Percentiles rank a stretch among this genome's conserved stretches.
Evolutionary conservation across 371 early-diverging fungal genomes (phyloP).

Genomic region (Lichtheimia ramosa): DNA sequence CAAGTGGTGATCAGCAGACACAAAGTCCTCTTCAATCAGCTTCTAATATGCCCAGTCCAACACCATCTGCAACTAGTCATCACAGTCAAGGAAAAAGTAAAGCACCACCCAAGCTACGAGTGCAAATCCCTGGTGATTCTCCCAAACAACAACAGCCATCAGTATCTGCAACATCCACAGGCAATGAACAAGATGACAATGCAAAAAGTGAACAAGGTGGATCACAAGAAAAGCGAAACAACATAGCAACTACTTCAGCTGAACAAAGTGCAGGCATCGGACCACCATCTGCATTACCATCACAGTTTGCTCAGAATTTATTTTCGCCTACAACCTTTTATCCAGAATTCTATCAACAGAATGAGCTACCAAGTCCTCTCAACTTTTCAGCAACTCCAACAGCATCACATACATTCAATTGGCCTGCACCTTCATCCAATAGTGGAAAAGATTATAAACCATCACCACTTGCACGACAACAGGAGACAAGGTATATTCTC

Average conservation of each 20-base stretch:
- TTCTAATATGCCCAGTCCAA: conserved; percentile 17
- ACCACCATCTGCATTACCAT: conserved; percentile 58
- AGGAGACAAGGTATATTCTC: neutral
- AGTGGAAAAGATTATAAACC: conserved; percentile 5
- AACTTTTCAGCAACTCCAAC: conserved; percentile 66
- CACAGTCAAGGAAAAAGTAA: conserved; percentile 23
- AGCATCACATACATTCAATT: conserved; percentile 56
- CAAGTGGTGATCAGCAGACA: neutral
- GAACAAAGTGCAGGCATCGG: conserved; percentile 10
- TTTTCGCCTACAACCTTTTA: conserved; percentile 80
- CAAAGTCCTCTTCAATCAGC: neutral
- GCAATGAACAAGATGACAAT: neutral
- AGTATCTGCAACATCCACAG: neutral
- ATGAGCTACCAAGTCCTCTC: conserved; percentile 63
- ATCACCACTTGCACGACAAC: conserved; percentile 2
- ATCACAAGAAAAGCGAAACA: conserved; percentile 3
- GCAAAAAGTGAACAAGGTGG: neutral
- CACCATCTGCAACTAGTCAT: conserved; percentile 16
- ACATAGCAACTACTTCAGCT: conserved; percentile 5
- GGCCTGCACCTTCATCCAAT: conserved; percentile 45
- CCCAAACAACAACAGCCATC: conserved; percentile 9
- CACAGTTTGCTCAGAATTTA: conserved; percentile 75
- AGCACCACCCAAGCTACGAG: conserved; percentile 45
- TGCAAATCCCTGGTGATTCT: conserved; percentile 48
- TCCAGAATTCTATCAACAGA: conserved; percentile 73